Evolutionary conservation across 371 early-diverging fungal genomes (phyloP), one percentile per base, ranked within the genome.

Genomic region (Mucor circinelloides): DNA sequence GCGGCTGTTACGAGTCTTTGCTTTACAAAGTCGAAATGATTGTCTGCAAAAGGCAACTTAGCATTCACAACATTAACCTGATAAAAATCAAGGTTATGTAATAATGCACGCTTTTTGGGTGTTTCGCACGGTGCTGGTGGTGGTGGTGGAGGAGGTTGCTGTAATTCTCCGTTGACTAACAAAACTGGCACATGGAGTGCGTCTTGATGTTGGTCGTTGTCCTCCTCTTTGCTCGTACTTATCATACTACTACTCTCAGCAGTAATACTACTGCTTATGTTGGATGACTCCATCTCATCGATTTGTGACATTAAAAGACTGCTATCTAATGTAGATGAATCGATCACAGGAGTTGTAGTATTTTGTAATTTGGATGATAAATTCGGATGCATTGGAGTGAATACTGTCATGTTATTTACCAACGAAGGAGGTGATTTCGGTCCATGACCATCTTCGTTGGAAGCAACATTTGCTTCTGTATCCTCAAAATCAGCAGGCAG

Each of bases 1-100:
- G 66, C 30, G 17, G 69, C 30, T 2, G 69, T 62, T 6, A 66
- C 72, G 15, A 75, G 46, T 19, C 69, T 40, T 38, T 75, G 75
- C 61, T 66, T 62, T 7, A 78, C 69, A 75, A 73, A 73, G 44
- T 75, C 73, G 69, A 78, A 78, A 3, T 63, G 61, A 52, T 73
- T 67, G 13, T 78, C 78, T 28, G 60, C 50, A 69, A 75, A 78
- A 13, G 73, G 75, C 10, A 74, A 67, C 28, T 30, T 30, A 17
- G 62, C 68, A 21, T 72, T 67, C 2, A 66, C 15, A 1, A 71
- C 65, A 40, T 72, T 66, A 3, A 54, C 42, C 32, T 63, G 36
- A 54, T 76, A 69, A 25, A 76, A 71, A 34, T 79, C 74, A 21
- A 76, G 71, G 62, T 76, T 76, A 2, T 46, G 21, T 27, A 74